Percentiles rank a stretch among this genome's conserved stretches.
phyloP scores from a whole-genome alignment of 352 stramenopile species.

The Stephanocyclus meneghinianus region DNA sequence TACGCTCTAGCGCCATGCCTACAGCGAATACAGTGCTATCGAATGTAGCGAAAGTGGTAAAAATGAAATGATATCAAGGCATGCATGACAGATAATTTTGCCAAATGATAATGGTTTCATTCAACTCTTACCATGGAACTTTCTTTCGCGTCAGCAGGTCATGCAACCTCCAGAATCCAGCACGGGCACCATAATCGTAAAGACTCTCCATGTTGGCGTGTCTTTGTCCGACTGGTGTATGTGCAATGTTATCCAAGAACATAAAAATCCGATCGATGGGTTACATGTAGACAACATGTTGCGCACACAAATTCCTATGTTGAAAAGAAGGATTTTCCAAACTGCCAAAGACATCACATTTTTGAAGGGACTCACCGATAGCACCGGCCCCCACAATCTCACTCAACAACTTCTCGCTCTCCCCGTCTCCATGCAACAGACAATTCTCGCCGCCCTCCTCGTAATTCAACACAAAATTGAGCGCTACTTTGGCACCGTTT shows the following conservation, averaged over 20 bases:
- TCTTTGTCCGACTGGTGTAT: slow-evolving; percentile 48
- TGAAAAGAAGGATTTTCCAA: background rate
- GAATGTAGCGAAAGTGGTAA: background rate
- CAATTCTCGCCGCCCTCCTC: slow-evolving; percentile 94
- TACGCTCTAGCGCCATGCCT: slow-evolving; percentile 92
- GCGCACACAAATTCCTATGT: background rate
- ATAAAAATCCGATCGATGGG: too few species aligned
- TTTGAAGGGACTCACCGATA: slow-evolving; percentile 29
- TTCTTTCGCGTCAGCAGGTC: slow-evolving; percentile 88
- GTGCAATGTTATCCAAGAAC: background rate
- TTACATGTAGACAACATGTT: too few species aligned
- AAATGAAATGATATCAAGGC: background rate
- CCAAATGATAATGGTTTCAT: background rate
- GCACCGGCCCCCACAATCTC: slow-evolving; percentile 86
- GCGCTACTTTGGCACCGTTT: slow-evolving; percentile 71
- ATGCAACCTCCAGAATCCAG: slow-evolving; percentile 93
- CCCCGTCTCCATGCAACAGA: slow-evolving; percentile 87
- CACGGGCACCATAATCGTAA: slow-evolving; percentile 93
- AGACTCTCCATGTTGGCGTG: slow-evolving; percentile 94
- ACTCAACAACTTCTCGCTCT: slow-evolving; percentile 89
- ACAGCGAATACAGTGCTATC: slow-evolving; percentile 90
- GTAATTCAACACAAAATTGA: slow-evolving; percentile 96
- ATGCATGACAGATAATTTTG: background rate
- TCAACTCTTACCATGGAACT: slow-evolving; percentile 75
- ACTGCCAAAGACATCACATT: background rate